phyloP scores from a whole-genome alignment of 2,329 filamentous ascomycete species.

The Mycocentrospora acerina region DNA sequence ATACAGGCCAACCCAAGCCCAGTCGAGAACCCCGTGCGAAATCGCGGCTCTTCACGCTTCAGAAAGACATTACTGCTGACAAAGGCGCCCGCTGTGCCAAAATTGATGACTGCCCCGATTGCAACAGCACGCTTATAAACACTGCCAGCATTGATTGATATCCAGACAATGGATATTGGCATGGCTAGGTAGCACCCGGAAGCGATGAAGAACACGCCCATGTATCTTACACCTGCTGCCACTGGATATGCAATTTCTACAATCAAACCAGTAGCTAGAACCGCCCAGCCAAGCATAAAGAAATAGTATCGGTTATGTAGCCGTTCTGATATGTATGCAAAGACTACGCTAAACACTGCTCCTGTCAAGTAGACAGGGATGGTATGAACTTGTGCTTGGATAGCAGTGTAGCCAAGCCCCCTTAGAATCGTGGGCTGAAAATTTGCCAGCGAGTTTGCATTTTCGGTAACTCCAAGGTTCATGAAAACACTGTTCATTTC shows the following conservation, averaged over 20 bases:
- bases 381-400: conserved; percentile 36
- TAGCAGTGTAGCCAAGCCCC: conserved; percentile 38
- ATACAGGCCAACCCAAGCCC: conserved; percentile 28
- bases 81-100: conserved; percentile 59
- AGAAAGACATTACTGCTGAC: conserved; percentile 47
- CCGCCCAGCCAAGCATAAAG: conserved; percentile 29
- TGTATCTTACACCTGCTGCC: conserved; percentile 48
- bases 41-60: conserved; percentile 25
- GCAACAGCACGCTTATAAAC: conserved; percentile 29
- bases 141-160: conserved; percentile 51
- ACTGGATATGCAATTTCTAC: conserved; percentile 49
- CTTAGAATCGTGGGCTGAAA: conserved; percentile 42
- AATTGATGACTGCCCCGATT: conserved; percentile 25
- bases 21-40: conserved; percentile 32
- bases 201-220: conserved; percentile 57
- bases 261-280: conserved; percentile 52
- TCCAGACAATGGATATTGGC: conserved; percentile 59
- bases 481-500: conserved; percentile 19
- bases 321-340: conserved; percentile 32
- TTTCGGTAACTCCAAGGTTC: conserved; percentile 33
- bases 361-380: conserved; percentile 39
- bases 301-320: conserved; percentile 32
- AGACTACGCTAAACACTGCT: conserved; percentile 29
- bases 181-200: conserved; percentile 58
- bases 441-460: conserved; percentile 34